Percentiles rank a stretch among this genome's conserved stretches.
Conservation (phyloP, 2,329 filamentous ascomycete genomes). For the Plenodomus lindquistii region DNA sequence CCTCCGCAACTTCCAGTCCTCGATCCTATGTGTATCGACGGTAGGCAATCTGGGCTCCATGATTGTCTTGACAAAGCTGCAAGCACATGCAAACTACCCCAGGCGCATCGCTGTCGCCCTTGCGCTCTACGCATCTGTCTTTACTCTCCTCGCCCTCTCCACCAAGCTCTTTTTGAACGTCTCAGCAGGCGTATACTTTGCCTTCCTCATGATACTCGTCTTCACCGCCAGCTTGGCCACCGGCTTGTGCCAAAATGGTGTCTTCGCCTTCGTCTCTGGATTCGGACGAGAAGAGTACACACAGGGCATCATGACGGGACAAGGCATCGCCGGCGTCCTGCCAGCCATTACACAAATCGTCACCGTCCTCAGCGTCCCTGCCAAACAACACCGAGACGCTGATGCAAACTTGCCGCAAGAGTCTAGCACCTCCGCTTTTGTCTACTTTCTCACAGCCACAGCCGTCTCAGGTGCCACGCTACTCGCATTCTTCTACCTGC, state of each 20-base stretch:
- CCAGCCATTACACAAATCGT: slow-evolving; percentile 86
- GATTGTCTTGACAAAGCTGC: slow-evolving; percentile 76
- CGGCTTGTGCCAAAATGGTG: slow-evolving; percentile 87
- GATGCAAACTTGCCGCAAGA: slow-evolving; percentile 28
- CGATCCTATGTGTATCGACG: slow-evolving; percentile 84
- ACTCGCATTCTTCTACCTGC: slow-evolving; percentile 73
- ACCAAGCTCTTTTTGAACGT: slow-evolving; percentile 69
- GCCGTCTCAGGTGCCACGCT: slow-evolving; percentile 72
- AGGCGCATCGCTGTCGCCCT: slow-evolving; percentile 81
- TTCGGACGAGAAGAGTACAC: slow-evolving; percentile 89
- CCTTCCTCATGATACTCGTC: slow-evolving; percentile 81
- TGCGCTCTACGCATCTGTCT: slow-evolving; percentile 74
- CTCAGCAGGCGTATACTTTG: slow-evolving; percentile 71
- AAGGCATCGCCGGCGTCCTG: slow-evolving; percentile 87
- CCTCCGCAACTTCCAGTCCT: slow-evolving; percentile 81
- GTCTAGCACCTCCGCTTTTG: slow-evolving; percentile 74
- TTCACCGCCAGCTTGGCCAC: slow-evolving; percentile 77
- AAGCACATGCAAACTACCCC: slow-evolving; percentile 83
- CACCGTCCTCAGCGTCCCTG: slow-evolving; percentile 71
- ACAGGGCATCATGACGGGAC: slow-evolving; percentile 94
- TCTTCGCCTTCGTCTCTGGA: slow-evolving; percentile 86
- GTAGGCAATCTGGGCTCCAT: slow-evolving; percentile 78
- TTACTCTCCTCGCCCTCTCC: slow-evolving; percentile 77
- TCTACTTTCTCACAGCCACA: slow-evolving; percentile 90
- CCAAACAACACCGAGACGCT: slow-evolving; percentile 44